Conservation (phyloP, 2,329 filamentous ascomycete species). For the Beauveria sp. region DNA sequence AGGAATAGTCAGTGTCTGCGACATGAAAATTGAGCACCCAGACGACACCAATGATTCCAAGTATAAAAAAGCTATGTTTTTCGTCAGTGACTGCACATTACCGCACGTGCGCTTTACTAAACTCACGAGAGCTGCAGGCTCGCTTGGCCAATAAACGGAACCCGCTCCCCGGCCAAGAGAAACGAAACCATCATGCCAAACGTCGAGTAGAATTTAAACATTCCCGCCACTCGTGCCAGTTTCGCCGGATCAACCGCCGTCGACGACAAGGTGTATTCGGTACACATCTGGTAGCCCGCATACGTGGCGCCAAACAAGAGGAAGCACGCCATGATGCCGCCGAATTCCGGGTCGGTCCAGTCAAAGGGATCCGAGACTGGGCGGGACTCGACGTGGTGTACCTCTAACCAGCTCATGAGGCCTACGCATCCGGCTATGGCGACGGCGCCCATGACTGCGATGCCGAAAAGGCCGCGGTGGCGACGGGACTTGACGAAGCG, state of each 20-base stretch:
- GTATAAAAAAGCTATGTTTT: not conserved
- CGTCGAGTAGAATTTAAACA: conserved; percentile 9
- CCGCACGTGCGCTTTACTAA: not conserved
- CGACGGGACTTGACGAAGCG: not conserved
- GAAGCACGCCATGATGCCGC: not conserved
- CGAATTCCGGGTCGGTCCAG: conserved; percentile 1
- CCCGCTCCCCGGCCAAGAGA: not conserved
- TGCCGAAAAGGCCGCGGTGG: conserved; percentile 1
- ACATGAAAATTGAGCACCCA: conserved; percentile 8
- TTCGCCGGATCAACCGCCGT: not conserved
- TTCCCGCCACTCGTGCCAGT: conserved; percentile 2
- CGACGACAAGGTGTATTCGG: conserved; percentile 3
- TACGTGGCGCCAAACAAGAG: conserved; percentile 4
- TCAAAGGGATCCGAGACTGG: not conserved
- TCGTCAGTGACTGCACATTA: not conserved
- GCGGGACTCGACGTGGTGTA: not conserved
- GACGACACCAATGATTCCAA: conserved; percentile 1
- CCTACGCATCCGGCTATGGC: conserved; percentile 2
- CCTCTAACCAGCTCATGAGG: not conserved
- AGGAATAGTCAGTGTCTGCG: not conserved
- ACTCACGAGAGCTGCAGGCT: conserved; percentile 5
- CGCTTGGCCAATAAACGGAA: not conserved
- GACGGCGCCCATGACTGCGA: not conserved
- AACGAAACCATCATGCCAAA: conserved; percentile 9
- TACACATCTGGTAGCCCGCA: conserved; percentile 8